Base-by-base conservation (phyloP, 78 protist species). In the Speleostelium caveatum region DNA sequence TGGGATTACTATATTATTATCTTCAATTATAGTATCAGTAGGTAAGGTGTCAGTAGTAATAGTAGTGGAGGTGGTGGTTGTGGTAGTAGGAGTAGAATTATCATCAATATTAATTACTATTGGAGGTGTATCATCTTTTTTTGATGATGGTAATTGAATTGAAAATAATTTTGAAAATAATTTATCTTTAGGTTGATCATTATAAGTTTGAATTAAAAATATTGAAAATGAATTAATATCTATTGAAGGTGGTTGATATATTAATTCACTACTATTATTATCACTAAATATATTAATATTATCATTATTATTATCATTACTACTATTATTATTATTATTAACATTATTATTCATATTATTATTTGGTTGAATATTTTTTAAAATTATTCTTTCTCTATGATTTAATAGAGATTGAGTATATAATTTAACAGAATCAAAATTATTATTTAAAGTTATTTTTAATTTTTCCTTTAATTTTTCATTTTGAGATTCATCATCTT, bases 401-500 rank as follows among this genome's bases (percentile, higher is more conserved):
- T 68, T 68, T 35, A 68, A 41, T 41, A 68, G 38, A n/a, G 75
- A 68, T 68, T 68, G 75, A 12, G 41, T 42, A 42, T 68, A 68
- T 4, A 32, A 6, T 45, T 45, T 24, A 24, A 24, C 16, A 35
- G 75, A 41, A 26, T 41, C 22, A 35, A 12, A 16, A 42, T 42
- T 26, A 16, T 24, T 5, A 10, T n/a, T 66, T 26, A 41, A n/a
- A 24, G 26, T 68, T 14, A 17, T 24, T 26, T 24, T 41, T 19
- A 24, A 10, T 14, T 16, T 16, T 41, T 68, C 39, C 24, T n/a
- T 26, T 1, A 41, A 24, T 68, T 36, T 51, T 19, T 5, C 4
- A n/a, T 22, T 36, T 6, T 65, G 19, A n/a, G 73, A 38, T 65
- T 32, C 33, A 36, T 65, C 24, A 17, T n/a, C n/a, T n/a, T n/a